phyloP scores from a whole-genome alignment of 495 filamentous ascomycete species.

The Letharia columbiana region DNA sequence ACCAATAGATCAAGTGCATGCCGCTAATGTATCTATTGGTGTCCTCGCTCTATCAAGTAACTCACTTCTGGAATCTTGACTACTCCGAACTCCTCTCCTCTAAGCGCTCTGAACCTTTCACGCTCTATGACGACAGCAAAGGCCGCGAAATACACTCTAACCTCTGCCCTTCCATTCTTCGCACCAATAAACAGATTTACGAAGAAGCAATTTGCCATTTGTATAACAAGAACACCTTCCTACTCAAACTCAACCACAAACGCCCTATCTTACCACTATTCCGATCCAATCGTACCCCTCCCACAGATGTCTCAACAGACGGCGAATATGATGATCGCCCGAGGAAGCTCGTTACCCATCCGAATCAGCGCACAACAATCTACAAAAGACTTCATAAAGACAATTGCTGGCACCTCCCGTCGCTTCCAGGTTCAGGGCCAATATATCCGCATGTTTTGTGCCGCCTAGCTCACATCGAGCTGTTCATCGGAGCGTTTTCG shows the following conservation, averaged over 20 bases:
- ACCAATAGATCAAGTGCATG: too few relatives aligned
- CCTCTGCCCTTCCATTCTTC: neutral
- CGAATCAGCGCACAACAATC: neutral
- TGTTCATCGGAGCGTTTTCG: neutral
- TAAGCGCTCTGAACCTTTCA: neutral
- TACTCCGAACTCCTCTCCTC: neutral
- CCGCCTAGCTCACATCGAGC: neutral
- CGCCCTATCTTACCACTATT: neutral
- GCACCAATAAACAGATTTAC: neutral
- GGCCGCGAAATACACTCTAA: neutral
- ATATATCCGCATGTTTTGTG: neutral
- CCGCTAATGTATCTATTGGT: too few relatives aligned
- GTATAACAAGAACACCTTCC: neutral
- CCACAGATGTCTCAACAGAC: neutral
- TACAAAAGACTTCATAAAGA: neutral
- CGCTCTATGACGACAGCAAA: neutral
- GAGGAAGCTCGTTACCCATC: neutral
- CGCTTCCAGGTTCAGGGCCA: neutral
- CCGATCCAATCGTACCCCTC: neutral
- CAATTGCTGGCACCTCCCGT: neutral
- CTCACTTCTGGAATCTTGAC: too few relatives aligned
- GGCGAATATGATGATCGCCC: neutral
- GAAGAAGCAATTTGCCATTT: neutral
- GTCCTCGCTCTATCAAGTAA: too few relatives aligned
- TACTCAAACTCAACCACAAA: neutral